Conservation (phyloP, 352 stramenopile genomes). For the Nothophytophthora sp. region DNA sequence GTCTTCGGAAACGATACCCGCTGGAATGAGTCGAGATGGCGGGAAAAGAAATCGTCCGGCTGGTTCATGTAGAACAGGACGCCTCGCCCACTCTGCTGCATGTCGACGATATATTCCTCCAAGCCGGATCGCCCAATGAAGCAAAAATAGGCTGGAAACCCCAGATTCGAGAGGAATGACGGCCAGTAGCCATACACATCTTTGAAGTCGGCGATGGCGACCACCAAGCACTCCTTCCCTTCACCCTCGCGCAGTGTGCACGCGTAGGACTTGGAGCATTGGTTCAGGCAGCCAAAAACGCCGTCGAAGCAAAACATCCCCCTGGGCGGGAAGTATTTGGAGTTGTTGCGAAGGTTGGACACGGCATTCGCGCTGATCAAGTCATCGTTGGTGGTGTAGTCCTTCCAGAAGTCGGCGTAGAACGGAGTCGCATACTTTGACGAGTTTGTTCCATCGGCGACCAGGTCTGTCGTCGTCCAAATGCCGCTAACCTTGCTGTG, state of each 20-base stretch:
- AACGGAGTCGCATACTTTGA: conserved; percentile 14
- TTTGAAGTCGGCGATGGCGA: conserved; percentile 29
- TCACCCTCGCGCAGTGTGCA: conserved; percentile 27
- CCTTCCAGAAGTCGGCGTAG: conserved; percentile 42
- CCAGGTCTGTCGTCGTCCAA: conserved; percentile 43
- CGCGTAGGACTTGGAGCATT: conserved; percentile 35
- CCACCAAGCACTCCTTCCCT: conserved; percentile 35
- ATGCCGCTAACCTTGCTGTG: conserved; percentile 32
- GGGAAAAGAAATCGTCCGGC: conserved; percentile 39
- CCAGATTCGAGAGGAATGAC: conserved; percentile 35
- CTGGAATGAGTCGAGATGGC: conserved; percentile 27
- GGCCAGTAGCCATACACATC: conserved; percentile 35
- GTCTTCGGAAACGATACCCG: conserved; percentile 37
- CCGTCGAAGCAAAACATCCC: conserved; percentile 25
- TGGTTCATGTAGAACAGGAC: conserved; percentile 57
- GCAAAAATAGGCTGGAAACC: conserved; percentile 50
- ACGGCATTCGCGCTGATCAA: conserved; percentile 26
- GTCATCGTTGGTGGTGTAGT: conserved; percentile 28
- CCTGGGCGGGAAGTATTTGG: conserved; percentile 17
- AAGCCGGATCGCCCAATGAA: conserved; percentile 29
- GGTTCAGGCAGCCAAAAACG: conserved; percentile 32
- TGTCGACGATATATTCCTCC: conserved; percentile 8
- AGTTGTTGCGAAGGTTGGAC: conserved; percentile 9
- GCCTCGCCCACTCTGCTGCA: conserved; percentile 9
- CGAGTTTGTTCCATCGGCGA: conserved; percentile 13